Conservation (phyloP, 768 basidiomycete genomes). For the Symmetrospora coprosmae region DNA sequence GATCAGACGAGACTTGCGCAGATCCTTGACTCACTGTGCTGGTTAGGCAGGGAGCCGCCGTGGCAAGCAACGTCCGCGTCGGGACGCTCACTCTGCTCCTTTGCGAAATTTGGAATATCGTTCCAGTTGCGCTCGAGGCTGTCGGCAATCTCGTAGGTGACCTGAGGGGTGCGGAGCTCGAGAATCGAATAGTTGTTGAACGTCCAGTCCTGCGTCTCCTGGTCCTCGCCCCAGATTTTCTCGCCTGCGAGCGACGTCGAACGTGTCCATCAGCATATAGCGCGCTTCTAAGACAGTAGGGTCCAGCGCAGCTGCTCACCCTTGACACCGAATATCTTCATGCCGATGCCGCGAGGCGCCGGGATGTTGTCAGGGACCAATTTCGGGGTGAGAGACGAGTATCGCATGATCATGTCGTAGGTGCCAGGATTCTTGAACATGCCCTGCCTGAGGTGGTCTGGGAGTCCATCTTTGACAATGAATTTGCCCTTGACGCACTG, state of each 20-base stretch:
- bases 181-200: conserved; percentile 22
- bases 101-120: conserved; percentile 9
- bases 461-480: conserved; percentile 13
- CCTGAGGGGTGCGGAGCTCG: conserved; percentile 18
- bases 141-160: conserved; percentile 24
- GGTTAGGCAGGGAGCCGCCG: conserved; percentile 11
- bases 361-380: conserved; percentile 20
- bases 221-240: conserved; percentile 11
- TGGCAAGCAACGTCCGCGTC: conserved; percentile 21
- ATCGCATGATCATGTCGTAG: conserved; percentile 20
- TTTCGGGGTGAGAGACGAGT: conserved; percentile 16
- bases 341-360: conserved; percentile 18
- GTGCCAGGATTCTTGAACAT: conserved; percentile 22
- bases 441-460: conserved; percentile 23
- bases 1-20: too few relatives aligned
- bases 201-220: conserved; percentile 12
- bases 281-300: too few relatives aligned
- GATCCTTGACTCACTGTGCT: conserved; percentile 5
- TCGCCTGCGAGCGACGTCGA: neutral
- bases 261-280: too few relatives aligned
- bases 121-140: conserved; percentile 16
- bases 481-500: conserved; percentile 22
- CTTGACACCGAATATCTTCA: conserved; percentile 19
- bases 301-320: neutral
- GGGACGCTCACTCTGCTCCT: conserved; percentile 2